A percentile compares a stretch with the other conserved stretches of the same genome.
Evolutionary conservation across 495 filamentous ascomycete species (phyloP).

Genomic region (Pseudoneurospora amorphoporcata): DNA sequence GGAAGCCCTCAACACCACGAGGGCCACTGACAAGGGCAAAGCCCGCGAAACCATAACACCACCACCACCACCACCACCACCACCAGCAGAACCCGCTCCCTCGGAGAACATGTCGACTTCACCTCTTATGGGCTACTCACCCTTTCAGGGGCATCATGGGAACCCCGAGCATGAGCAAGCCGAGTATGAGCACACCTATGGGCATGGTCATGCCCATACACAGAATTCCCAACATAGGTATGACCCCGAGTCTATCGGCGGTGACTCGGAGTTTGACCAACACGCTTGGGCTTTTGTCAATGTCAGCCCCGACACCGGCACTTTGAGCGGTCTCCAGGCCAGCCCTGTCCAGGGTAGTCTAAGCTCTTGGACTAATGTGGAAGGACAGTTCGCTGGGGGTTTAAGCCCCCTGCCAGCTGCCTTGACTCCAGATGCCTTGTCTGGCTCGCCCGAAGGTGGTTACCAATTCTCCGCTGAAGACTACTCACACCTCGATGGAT

Average conservation of each 20-base stretch:
- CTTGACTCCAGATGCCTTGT: neutral
- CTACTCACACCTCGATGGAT: neutral
- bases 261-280: neutral
- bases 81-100: neutral
- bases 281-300: neutral
- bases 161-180: neutral
- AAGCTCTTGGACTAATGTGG: neutral
- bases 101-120: neutral
- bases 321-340: neutral
- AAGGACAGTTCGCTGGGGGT: neutral
- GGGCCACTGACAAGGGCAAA: neutral
- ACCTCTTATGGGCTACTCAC: neutral
- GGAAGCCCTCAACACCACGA: neutral
- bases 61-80: neutral
- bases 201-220: conserved; percentile 14
- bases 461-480: neutral
- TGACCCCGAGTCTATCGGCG: neutral
- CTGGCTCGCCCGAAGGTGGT: neutral
- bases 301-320: neutral
- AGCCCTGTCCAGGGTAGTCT: neutral
- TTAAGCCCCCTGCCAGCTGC: neutral
- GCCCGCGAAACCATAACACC: neutral
- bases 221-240: conserved; percentile 17
- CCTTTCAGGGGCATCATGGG: neutral
- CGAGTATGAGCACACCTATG: neutral